phyloP scores from a whole-genome alignment of 2,329 filamentous ascomycete species.

The Lachnellula subtilissima region DNA sequence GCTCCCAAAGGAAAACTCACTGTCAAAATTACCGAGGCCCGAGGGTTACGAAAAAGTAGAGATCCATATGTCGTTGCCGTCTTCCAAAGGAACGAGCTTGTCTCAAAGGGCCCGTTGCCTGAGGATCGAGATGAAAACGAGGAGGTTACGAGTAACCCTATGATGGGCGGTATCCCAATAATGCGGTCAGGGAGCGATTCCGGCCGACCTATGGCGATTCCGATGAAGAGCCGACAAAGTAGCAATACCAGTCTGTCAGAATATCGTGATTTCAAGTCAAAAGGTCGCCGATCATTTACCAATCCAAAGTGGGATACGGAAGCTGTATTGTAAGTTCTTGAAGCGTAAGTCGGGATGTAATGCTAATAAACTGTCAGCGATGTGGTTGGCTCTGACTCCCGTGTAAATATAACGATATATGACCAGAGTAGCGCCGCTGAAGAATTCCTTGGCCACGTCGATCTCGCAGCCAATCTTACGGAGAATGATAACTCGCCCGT shows the following conservation, averaged over 20 bases:
- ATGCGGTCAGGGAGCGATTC: constrained; percentile 74
- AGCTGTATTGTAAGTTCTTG: constrained; percentile 75
- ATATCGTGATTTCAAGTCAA: constrained; percentile 48
- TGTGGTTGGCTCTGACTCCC: constrained; percentile 84
- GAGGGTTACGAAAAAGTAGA: constrained; percentile 73
- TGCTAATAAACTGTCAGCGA: constrained; percentile 55
- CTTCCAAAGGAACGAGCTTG: constrained; percentile 94
- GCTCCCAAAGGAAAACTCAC: constrained; percentile 80
- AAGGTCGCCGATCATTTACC: constrained; percentile 60
- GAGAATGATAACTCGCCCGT: constrained; percentile 65
- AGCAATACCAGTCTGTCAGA: constrained; percentile 85
- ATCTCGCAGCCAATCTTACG: constrained; percentile 66
- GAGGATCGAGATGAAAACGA: constrained; percentile 58
- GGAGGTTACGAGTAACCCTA: constrained; percentile 48
- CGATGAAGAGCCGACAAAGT: constrained; percentile 94
- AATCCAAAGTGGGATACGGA: constrained; percentile 95
- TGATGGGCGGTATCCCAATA: constrained; percentile 54
- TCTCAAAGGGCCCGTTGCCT: constrained; percentile 75
- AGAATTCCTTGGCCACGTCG: constrained; percentile 85
- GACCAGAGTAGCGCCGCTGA: constrained; percentile 76
- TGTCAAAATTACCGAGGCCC: constrained; percentile 82
- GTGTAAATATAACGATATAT: constrained; percentile 91
- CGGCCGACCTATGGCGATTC: constrained; percentile 81
- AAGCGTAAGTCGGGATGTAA: neutral
- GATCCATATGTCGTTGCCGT: constrained; percentile 96